Base-by-base conservation (phyloP, 306 rosid species). In the Quercus cerris region DNA sequence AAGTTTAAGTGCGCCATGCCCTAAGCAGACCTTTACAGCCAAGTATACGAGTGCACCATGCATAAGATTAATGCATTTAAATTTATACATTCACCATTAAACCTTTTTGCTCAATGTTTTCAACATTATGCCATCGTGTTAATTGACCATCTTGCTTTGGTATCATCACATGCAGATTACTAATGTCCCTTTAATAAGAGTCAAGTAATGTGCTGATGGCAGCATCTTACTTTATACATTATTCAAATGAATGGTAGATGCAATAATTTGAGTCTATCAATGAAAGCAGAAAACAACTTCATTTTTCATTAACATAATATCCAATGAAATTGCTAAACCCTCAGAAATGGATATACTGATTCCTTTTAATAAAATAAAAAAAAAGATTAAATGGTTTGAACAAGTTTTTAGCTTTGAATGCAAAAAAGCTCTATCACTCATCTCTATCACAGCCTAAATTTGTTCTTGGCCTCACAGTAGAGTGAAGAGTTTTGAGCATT, bases 241-340 rank as follows among this genome's bases (percentile, higher is more conserved):
- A 49, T 49, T 49, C 3, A 49, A 49, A 12, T 49, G 54, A 10
- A 49, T 49, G 54, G 15, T 12, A 49, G 54, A 15, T 12, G 5
- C 54, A 49, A 49, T 49, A 12, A 49, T 10, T 49, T 49, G 5
- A 63, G 46, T 63, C 59, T 15, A 77, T 49, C 46, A 74, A 9
- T 52, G 59, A 31, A 55, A 78, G 35, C 63, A 28, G 80, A 77
- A 56, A 59, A 79, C 44, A 76, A 67, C 73, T 75, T 28, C 55
- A 9, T n/a, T 54, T 51, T 83, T 56, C 57, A 13, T 20, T 59
- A 54, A 22, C 46, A 35, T 71, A 76, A 15, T 51, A 35, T 18
- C 57, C 5, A 58, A 27, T 14, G 46, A 41, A 30, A 11, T 52
- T 69, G 55, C 52, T 63, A 31, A 69, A 71, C 33, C 70, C 71